These are phyloP conservation scores for Acacia melanoxylon DNA, from an alignment of 306 rosid genomes.

Conservation along the genomic window DNA sequence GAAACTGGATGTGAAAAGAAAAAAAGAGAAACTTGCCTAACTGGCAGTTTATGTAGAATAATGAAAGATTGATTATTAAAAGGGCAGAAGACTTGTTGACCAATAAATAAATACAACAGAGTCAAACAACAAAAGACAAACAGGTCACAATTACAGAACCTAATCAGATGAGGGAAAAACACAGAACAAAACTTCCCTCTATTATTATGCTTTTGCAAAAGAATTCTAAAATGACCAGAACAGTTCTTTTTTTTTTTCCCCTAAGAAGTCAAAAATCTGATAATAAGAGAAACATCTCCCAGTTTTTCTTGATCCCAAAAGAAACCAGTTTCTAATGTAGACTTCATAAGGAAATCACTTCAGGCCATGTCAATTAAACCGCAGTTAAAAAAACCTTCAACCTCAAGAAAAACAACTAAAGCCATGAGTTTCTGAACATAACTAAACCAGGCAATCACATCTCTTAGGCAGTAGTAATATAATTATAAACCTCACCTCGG, in stretches of 20 bases:
- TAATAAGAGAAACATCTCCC: not conserved
- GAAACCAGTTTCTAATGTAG: constrained; percentile 9
- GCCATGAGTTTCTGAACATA: not conserved
- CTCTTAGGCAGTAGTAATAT: not conserved
- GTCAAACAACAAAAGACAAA: constrained; percentile 26
- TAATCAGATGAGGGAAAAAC: not conserved
- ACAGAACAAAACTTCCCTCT: not conserved
- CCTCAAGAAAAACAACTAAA: not conserved
- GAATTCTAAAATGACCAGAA: not conserved
- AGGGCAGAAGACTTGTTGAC: constrained; percentile 15
- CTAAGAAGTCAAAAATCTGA: not conserved
- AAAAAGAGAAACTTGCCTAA: constrained; percentile 21
- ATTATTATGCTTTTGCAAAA: not conserved
- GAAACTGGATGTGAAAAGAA: constrained; percentile 3
- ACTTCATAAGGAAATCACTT: constrained; percentile 15
- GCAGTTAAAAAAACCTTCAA: not conserved
- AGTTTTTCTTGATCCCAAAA: not conserved
- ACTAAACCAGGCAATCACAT: constrained; percentile 17
- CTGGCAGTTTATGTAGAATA: constrained; percentile 25
- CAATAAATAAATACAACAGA: constrained; percentile 12
- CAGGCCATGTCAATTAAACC: constrained; percentile 32
- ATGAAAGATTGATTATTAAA: constrained; percentile 13
- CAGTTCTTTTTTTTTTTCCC: not conserved
- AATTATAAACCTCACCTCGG: constrained; percentile 53
- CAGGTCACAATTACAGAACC: constrained; percentile 16